Evolutionary conservation across 2,329 filamentous ascomycete genomes (phyloP).

Genomic region (Fusarium vanettenii): DNA sequence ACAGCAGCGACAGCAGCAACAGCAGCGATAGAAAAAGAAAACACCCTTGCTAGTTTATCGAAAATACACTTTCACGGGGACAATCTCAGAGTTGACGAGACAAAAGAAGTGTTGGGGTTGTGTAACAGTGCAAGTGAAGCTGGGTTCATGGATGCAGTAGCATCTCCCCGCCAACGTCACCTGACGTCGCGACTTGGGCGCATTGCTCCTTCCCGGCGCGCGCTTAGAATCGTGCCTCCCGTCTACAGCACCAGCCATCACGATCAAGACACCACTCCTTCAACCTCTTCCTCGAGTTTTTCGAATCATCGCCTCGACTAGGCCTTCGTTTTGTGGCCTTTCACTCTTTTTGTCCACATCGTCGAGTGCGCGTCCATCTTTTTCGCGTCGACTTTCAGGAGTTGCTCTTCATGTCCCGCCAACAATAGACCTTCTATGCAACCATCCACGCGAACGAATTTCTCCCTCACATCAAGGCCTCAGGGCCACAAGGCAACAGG

Average conservation of each 20-base stretch:
- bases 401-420: slow-evolving; percentile 12
- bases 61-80: neutral
- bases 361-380: neutral
- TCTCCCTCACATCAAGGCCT: slow-evolving; percentile 16
- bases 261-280: slow-evolving; percentile 7
- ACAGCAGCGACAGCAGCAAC: neutral
- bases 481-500: slow-evolving; percentile 11
- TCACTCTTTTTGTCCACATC: neutral
- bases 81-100: neutral
- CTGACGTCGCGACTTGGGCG: slow-evolving; percentile 43
- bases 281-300: slow-evolving; percentile 2
- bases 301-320: slow-evolving; percentile 4
- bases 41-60: neutral
- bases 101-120: neutral
- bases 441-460: slow-evolving; percentile 18
- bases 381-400: slow-evolving; percentile 15
- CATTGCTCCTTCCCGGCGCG: slow-evolving; percentile 25
- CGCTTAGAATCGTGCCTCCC: slow-evolving; percentile 8
- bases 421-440: slow-evolving; percentile 24
- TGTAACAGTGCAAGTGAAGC: neutral
- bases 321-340: neutral
- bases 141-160: neutral
- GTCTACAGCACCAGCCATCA: slow-evolving; percentile 8
- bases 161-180: slow-evolving; percentile 35
- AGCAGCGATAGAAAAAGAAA: neutral